Evolutionary conservation across 139 green algal species (phyloP), one percentile per base, ranked within the genome.

Genomic region (Chlamydomonas incerta): DNA sequence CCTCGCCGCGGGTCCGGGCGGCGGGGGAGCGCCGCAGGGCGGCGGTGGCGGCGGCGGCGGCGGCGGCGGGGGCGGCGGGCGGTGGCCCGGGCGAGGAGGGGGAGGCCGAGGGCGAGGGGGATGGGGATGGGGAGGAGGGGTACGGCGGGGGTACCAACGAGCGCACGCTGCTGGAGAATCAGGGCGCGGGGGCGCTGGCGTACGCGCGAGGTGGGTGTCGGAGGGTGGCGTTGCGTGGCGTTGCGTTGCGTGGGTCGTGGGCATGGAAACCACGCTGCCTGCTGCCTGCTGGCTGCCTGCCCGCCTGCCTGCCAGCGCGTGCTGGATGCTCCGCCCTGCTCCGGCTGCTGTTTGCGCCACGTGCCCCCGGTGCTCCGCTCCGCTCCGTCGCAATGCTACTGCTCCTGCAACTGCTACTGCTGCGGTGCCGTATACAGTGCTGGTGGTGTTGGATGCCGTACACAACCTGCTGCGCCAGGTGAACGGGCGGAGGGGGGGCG

Each of bases 391-490:
- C 71, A n/a, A n/a, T n/a, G n/a, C n/a, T n/a, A n/a, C n/a, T n/a
- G n/a, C n/a, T n/a, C n/a, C n/a, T n/a, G n/a, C n/a, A n/a, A n/a
- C n/a, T n/a, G n/a, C n/a, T n/a, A n/a, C 10, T 63, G 9, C 46
- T 46, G 21, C 76, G 9, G 18, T 55, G 18, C 35, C 35, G 35
- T 10, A 21, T 21, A 24, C 85, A 93, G 90, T 95, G 35, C 87
- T 95, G 37, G 82, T 87, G 46, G 74, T 97, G 29, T 77, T 96
- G 50, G 88, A 91, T 24, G 52, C 81, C 0, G 80, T 91, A 17
- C 94, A 96, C n/a, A 75, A 92, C n/a, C 87, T 93, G 41, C 77
- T 96, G 46, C 72, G 87, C 21, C 55, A 68, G 24, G 90, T 88
- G 0, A 76, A 74, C 21, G 74, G 79, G 52, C 6, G 41, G 41